These are phyloP conservation scores for Coffea canephora DNA, from an alignment of 257 asterid genomes.

Conservation along the genomic window DNA sequence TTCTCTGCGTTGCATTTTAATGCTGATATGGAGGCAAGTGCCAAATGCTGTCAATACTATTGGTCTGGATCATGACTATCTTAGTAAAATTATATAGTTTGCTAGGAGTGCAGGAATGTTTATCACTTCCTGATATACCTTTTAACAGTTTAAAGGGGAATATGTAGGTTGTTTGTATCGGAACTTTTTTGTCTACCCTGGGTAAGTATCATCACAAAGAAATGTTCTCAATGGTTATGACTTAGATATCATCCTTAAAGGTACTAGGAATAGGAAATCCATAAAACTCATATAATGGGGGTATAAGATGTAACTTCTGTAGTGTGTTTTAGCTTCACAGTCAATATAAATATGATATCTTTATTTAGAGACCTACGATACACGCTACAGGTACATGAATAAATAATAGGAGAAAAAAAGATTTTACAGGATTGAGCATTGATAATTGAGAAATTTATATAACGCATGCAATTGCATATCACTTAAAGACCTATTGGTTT, in stretches of 20 bases:
- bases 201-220: not conserved
- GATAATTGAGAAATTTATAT: not conserved
- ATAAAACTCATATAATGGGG: not conserved
- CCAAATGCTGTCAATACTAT: not conserved
- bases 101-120: too few relatives aligned
- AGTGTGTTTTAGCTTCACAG: not conserved
- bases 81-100: too few relatives aligned
- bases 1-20: not conserved
- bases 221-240: too few relatives aligned
- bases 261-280: not conserved
- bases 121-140: too few relatives aligned
- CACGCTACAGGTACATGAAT: too few relatives aligned
- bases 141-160: not conserved
- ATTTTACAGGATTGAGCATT: not conserved
- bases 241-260: not conserved
- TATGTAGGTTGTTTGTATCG: not conserved
- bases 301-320: not conserved
- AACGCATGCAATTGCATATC: not conserved
- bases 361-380: not conserved
- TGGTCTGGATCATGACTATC: too few relatives aligned
- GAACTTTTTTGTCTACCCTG: not conserved
- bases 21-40: not conserved
- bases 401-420: not conserved
- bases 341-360: not conserved
- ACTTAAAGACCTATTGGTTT: not conserved